Evolutionary conservation across 805 yeast species (phyloP).

Genomic region (Kuraishia capsulata): DNA sequence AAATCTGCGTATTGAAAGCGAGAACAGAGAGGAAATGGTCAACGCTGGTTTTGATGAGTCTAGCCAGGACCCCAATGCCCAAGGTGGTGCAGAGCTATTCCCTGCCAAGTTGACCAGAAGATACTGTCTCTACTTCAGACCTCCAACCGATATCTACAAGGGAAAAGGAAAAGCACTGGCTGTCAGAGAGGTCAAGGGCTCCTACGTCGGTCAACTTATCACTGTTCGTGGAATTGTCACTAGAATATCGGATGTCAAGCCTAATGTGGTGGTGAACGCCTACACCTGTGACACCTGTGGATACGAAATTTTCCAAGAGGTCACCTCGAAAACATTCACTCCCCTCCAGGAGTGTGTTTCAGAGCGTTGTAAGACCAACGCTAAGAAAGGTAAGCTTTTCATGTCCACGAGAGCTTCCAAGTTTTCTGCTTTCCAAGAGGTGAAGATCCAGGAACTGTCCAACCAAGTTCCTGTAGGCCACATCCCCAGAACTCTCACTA

Average conservation of each 20-base stretch:
- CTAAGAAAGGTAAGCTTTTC: conserved; percentile 79
- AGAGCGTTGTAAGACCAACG: conserved; percentile 65
- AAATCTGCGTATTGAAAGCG: conserved; percentile 64
- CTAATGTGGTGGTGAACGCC: conserved; percentile 83
- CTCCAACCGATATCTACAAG: conserved; percentile 39
- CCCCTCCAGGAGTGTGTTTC: conserved; percentile 89
- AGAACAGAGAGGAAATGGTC: conserved; percentile 52
- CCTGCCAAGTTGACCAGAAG: conserved; percentile 85
- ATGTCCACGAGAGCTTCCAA: conserved; percentile 95
- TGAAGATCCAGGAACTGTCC: conserved; percentile 87
- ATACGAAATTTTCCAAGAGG: conserved; percentile 93
- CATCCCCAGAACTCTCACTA: conserved; percentile 79
- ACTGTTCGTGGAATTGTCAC: conserved; percentile 93
- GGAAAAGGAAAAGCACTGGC: conserved; percentile 52
- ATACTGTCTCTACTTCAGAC: conserved; percentile 80
- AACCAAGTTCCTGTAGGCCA: conserved; percentile 98
- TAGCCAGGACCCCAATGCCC: conserved; percentile 9
- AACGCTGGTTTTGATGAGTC: conserved; percentile 25
- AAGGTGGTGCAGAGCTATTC: conserved; percentile 42
- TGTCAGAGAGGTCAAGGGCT: conserved; percentile 85
- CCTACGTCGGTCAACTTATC: conserved; percentile 74
- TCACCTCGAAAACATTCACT: conserved; percentile 69
- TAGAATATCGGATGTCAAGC: conserved; percentile 93
- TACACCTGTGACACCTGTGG: conserved; percentile 98
- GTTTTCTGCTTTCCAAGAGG: conserved; percentile 92